Conservation (phyloP, 1,139 yeast genomes). For the Pneumocystis murina region DNA sequence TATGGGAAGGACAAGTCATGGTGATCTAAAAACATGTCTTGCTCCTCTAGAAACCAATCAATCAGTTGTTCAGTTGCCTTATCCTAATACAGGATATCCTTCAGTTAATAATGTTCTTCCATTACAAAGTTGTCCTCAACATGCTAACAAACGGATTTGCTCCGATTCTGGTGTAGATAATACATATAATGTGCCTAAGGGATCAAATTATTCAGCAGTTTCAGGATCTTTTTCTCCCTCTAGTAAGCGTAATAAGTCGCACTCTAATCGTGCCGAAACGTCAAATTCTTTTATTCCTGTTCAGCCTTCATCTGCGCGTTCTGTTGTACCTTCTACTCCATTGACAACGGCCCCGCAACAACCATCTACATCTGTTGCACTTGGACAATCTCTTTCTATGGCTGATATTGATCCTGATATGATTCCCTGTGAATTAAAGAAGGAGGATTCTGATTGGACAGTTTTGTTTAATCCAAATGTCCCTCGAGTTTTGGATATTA, state of each 20-base stretch:
- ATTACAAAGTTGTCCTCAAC: not conserved
- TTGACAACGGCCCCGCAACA: slow-evolving; percentile 14
- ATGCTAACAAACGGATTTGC: not conserved
- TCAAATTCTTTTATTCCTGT: not conserved
- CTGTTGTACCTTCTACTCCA: slow-evolving; percentile 7
- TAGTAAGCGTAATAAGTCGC: not conserved
- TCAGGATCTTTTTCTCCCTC: not conserved
- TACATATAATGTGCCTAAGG: not conserved
- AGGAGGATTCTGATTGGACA: slow-evolving; percentile 73
- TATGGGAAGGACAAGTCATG: not conserved
- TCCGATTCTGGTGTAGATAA: not conserved
- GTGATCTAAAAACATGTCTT: not conserved
- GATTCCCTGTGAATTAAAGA: slow-evolving; percentile 38
- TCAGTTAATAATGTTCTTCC: not conserved
- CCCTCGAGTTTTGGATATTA: slow-evolving; percentile 62
- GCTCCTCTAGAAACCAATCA: not conserved
- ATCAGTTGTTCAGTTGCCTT: not conserved
- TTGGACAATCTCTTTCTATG: slow-evolving; percentile 1
- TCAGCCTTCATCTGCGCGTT: not conserved
- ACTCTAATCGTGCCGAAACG: not conserved
- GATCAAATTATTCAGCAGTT: not conserved
- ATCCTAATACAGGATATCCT: not conserved
- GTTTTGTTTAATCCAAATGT: slow-evolving; percentile 84
- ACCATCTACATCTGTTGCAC: slow-evolving; percentile 12
- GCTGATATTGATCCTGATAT: slow-evolving; percentile 7